Percentiles rank a stretch among this genome's conserved stretches.
These are phyloP conservation scores for Rhizophora apiculata DNA, from an alignment of 345 rosid species.

Conservation along the genomic window DNA sequence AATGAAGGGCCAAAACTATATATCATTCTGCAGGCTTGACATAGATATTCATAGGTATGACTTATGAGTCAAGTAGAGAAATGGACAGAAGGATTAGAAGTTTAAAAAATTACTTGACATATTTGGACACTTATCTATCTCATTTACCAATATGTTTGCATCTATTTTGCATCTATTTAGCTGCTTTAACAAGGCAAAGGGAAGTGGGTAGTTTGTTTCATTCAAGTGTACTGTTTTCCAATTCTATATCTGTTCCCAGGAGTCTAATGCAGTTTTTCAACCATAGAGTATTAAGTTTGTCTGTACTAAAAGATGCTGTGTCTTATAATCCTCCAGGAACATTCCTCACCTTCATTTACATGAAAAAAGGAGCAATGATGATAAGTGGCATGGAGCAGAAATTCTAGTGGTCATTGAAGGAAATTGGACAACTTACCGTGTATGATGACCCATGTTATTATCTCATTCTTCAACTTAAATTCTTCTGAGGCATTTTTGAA, in stretches of 20 bases:
- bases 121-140: background rate
- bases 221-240: no score
- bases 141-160: background rate
- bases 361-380: conserved; percentile 69
- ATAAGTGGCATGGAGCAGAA: conserved; percentile 88
- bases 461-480: conserved; percentile 17
- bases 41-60: conserved; percentile 88
- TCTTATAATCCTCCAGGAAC: conserved; percentile 53
- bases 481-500: background rate
- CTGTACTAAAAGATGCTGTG: background rate
- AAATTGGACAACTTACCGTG: conserved; percentile 97
- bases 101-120: background rate
- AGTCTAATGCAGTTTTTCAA: background rate
- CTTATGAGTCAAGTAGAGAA: background rate
- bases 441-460: conserved; percentile 30
- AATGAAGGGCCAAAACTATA: conserved; percentile 73
- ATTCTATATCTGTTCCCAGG: no score
- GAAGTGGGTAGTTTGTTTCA: no score
- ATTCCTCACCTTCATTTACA: conserved; percentile 85
- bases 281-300: background rate
- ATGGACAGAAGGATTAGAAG: background rate
- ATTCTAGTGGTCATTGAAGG: conserved; percentile 95
- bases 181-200: no score
- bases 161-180: background rate
- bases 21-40: conserved; percentile 86